Evolutionary conservation across 2,329 filamentous ascomycete species (phyloP), one percentile per base, ranked within the genome.

Genomic region (Ceratocystis huliohia): DNA sequence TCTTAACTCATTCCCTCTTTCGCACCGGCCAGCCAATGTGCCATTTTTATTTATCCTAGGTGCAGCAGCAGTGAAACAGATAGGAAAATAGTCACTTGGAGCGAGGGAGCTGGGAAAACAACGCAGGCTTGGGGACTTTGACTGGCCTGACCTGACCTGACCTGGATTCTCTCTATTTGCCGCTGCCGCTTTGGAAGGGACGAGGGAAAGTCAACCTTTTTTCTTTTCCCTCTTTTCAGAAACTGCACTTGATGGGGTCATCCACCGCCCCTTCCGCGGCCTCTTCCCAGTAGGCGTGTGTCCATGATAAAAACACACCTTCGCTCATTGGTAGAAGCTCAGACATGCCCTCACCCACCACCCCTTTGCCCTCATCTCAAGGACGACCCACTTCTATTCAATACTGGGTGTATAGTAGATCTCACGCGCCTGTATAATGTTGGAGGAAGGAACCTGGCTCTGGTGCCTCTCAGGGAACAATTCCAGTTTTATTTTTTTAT

Each of bases 241-340:
- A 59, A 59, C 56, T 59, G 56, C 56, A 59, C 56, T 30, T 59
- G 56, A 59, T 59, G 56, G 56, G 56, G 30, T n/a, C 33, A 59
- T 59, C 56, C 56, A 59, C 56, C 56, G 56, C 56, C 56, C 56
- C 56, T 59, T 59, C 56, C 56, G 56, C 28, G 22, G 56, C 15
- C 28, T 30, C 20, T 28, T 10, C 37, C 22, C 20, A 15, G 48
- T 15, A 25, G 13, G 37, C n/a, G 56, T 17, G 28, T 37, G 20
- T 5, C 2, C 15, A 33, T 37, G 15, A 37, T 37, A 59, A 15
- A 37, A n/a, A n/a, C 56, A 59, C 56, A n/a, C 28, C 56, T 59
- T 37, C 2, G 56, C 56, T 59, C 33, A 59, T n/a, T n/a, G 13
- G 33, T 59, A 15, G 28, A 37, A 20, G 56, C 56, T 59, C 56